Evolutionary conservation across 331 rosid genomes (phyloP).

Genomic region (Pyrus hybrid): DNA sequence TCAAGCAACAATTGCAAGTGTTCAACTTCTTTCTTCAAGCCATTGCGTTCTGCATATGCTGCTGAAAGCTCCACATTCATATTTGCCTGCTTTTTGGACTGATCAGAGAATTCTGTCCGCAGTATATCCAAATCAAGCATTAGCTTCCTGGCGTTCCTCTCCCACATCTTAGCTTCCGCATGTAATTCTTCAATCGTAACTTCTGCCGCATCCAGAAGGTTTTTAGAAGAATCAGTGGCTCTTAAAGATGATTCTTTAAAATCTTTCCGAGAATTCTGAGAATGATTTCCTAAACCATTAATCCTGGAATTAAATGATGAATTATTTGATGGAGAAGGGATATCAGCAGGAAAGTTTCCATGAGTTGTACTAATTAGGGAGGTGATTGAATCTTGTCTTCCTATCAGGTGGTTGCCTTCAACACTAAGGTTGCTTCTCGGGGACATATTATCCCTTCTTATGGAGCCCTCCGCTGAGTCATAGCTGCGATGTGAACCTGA

Average conservation of each 20-base stretch:
- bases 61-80: constrained; percentile 51
- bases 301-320: constrained; percentile 39
- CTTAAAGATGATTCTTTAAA: constrained; percentile 20
- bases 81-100: constrained; percentile 43
- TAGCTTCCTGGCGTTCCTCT: constrained; percentile 78
- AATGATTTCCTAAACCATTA: constrained; percentile 26
- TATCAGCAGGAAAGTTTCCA: constrained; percentile 3
- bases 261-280: constrained; percentile 18
- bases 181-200: constrained; percentile 57
- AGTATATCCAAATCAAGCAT: constrained; percentile 67
- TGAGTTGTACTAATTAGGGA: constrained; percentile 19
- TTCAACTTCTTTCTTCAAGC: constrained; percentile 52
- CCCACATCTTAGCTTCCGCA: constrained; percentile 97
- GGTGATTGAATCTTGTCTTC: constrained; percentile 31
- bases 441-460: constrained; percentile 18
- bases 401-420: constrained; percentile 18
- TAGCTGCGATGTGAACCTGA: constrained; percentile 38
- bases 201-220: constrained; percentile 43
- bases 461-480: constrained; percentile 28
- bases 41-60: constrained; percentile 58
- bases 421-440: constrained; percentile 16
- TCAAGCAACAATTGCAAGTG: constrained; percentile 32
- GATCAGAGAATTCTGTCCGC: constrained; percentile 55
- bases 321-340: constrained; percentile 10
- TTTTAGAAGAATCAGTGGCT: constrained; percentile 26